Conservation (phyloP, 169 alveolate genomes). For the Perkinsus marinus region DNA sequence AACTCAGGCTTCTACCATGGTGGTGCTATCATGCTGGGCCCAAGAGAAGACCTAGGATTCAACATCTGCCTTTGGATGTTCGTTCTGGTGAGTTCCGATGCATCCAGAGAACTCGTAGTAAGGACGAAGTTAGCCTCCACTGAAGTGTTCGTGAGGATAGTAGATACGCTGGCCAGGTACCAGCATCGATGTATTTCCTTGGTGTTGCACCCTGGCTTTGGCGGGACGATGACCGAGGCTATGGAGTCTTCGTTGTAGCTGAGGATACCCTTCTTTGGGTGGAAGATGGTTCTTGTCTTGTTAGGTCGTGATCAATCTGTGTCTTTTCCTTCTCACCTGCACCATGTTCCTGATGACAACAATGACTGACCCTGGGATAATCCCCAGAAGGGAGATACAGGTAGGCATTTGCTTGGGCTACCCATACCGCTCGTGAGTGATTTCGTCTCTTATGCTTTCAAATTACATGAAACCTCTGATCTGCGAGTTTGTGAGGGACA, state of each 20-base stretch:
- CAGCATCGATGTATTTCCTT: neutral
- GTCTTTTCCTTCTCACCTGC: neutral
- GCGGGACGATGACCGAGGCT: neutral
- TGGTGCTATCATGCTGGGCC: neutral
- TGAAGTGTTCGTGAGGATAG: no score
- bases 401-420: no score
- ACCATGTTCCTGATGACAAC: neutral
- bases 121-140: no score
- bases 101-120: neutral
- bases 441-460: no score
- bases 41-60: neutral
- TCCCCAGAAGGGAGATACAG: neutral
- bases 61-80: neutral
- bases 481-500: no score
- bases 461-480: no score
- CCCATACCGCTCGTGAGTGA: no score
- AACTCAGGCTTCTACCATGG: neutral
- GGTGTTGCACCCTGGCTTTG: neutral
- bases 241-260: neutral
- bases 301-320: neutral
- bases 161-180: neutral
- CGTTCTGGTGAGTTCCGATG: neutral
- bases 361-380: neutral
- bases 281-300: no score
- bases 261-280: neutral